Conservation (phyloP, 139 green algal species). For the Diplosphaera chodatii region DNA sequence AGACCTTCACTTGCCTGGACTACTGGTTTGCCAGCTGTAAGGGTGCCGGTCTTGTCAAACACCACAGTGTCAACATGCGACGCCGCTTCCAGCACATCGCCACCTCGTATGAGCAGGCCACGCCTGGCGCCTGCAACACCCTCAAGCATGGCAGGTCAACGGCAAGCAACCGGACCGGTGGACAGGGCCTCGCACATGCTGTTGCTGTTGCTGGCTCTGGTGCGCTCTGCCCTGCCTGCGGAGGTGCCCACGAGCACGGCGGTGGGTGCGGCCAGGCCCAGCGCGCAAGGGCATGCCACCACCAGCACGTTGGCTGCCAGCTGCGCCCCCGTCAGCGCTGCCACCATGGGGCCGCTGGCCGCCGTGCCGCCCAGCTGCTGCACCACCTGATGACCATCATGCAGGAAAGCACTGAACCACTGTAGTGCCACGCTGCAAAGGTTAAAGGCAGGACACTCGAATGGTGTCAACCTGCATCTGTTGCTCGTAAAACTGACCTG, state of each 20-base stretch:
- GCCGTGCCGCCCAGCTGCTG: slow-evolving; percentile 5
- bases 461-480: too few relatives aligned
- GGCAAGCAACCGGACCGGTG: too few relatives aligned
- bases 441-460: too few relatives aligned
- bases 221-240: slow-evolving; percentile 63
- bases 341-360: slow-evolving; percentile 10
- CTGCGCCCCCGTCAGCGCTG: slow-evolving; percentile 65
- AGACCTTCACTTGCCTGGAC: too few relatives aligned
- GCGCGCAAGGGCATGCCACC: slow-evolving; percentile 88
- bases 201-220: too few relatives aligned
- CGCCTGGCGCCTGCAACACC: slow-evolving; percentile 1
- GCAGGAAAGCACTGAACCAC: too few relatives aligned
- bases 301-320: slow-evolving; percentile 91
- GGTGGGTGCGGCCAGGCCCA: slow-evolving; percentile 88
- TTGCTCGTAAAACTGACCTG: too few relatives aligned
- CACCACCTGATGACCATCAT: slow-evolving; percentile 29
- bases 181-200: too few relatives aligned
- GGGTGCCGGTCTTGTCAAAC: slow-evolving; percentile 95
- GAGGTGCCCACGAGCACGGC: slow-evolving; percentile 86
- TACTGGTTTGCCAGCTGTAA: slow-evolving; percentile 72
- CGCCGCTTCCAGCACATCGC: slow-evolving; percentile 70
- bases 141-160: too few relatives aligned
- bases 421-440: too few relatives aligned
- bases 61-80: slow-evolving; percentile 75
- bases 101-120: slow-evolving; percentile 80